Conservation (phyloP, 306 rosid genomes). For the Pyrus communis region DNA sequence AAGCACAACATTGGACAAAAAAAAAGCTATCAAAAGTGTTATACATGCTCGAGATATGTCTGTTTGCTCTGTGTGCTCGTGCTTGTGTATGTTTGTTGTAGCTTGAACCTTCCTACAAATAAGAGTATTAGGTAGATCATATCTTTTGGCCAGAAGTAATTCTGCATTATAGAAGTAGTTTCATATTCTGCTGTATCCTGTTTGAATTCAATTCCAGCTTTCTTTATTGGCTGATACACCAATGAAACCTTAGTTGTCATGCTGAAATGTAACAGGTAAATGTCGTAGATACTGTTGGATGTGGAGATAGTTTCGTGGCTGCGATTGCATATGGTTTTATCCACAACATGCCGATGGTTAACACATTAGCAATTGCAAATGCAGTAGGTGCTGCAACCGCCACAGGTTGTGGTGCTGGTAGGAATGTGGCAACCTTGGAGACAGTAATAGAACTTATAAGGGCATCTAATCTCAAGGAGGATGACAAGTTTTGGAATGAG, state of each 20-base stretch:
- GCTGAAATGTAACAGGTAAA: constrained; percentile 55
- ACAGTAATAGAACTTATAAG: constrained; percentile 54
- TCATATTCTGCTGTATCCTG: background rate
- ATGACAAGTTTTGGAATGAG: constrained; percentile 50
- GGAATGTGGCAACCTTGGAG: constrained; percentile 80
- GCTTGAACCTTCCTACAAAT: background rate
- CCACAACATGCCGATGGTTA: constrained; percentile 60
- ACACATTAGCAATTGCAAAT: constrained; percentile 76
- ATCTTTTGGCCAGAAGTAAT: background rate
- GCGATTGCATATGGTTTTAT: constrained; percentile 87
- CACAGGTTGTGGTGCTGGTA: constrained; percentile 95
- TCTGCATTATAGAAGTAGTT: background rate
- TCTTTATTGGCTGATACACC: constrained; percentile 11
- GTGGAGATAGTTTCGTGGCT: constrained; percentile 97
- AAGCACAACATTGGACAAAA: background rate
- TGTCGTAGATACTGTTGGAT: constrained; percentile 83
- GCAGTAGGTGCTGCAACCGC: constrained; percentile 99
- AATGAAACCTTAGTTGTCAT: constrained; percentile 12
- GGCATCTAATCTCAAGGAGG: constrained; percentile 48
- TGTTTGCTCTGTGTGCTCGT: background rate
- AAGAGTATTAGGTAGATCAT: background rate
- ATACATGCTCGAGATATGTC: background rate
- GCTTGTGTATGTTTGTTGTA: background rate
- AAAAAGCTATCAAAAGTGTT: background rate
- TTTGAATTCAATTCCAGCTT: background rate